Evolutionary conservation across 345 rosid species (phyloP).

Genomic region (Hibiscus trionum): DNA sequence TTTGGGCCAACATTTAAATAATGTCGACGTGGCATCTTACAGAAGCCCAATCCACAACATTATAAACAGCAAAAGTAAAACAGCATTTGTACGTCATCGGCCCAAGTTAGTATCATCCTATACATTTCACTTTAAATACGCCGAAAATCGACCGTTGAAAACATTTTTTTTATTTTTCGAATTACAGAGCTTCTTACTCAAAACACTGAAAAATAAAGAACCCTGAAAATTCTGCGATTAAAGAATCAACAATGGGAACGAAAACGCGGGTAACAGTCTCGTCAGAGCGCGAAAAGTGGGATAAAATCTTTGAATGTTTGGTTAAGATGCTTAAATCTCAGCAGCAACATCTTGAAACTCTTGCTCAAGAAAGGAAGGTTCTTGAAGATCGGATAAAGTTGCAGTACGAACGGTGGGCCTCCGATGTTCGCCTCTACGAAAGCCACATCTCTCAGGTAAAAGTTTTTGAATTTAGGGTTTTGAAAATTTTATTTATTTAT

Average conservation of each 20-base stretch:
- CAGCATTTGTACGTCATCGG: neutral
- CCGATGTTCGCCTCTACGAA: slow-evolving; percentile 42
- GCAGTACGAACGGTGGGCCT: slow-evolving; percentile 39
- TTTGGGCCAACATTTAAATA: neutral
- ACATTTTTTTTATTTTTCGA: too few species aligned
- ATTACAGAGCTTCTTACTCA: too few species aligned
- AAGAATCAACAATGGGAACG: slow-evolving; percentile 18
- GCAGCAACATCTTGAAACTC: slow-evolving; percentile 59
- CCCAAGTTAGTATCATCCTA: neutral
- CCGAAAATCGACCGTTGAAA: slow-evolving; percentile 16
- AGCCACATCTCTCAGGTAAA: slow-evolving; percentile 47
- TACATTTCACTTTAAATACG: neutral
- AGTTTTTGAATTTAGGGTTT: slow-evolving; percentile 27
- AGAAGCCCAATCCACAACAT: neutral
- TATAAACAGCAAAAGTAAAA: neutral
- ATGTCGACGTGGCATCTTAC: too few species aligned
- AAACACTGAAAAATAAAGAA: too few species aligned
- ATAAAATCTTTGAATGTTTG: slow-evolving; percentile 37
- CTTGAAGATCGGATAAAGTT: slow-evolving; percentile 45
- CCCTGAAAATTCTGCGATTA: slow-evolving; percentile 1
- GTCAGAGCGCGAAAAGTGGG: slow-evolving; percentile 55
- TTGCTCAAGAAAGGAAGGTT: slow-evolving; percentile 48
- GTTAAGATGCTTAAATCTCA: slow-evolving; percentile 46
- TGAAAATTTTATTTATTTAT: neutral
- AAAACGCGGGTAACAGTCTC: slow-evolving; percentile 19